Evolutionary conservation across 2,329 filamentous ascomycete genomes (phyloP).

Genomic region (Colletotrichum euphorbiae): DNA sequence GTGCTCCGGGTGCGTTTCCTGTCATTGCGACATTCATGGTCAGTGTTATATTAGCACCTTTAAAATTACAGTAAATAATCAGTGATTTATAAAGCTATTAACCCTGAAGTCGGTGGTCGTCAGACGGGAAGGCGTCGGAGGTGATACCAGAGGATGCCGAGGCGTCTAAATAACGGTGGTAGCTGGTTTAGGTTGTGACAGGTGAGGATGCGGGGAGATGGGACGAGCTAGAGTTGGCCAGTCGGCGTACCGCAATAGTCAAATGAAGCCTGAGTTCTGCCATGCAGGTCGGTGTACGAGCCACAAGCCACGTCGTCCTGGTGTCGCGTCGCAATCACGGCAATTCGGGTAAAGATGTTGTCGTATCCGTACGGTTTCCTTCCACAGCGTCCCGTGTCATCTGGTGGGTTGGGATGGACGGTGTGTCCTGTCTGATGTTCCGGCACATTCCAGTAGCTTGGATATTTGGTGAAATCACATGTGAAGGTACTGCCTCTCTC

Average conservation of each 20-base stretch:
- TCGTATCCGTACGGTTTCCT: conserved; percentile 11
- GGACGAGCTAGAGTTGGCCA: neutral
- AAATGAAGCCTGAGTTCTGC: conserved; percentile 15
- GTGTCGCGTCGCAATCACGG: conserved; percentile 26
- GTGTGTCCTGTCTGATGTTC: conserved; percentile 25
- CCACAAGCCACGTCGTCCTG: conserved; percentile 33
- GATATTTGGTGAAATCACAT: neutral
- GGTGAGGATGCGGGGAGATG: neutral
- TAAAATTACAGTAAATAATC: too few species aligned
- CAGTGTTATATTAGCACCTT: too few species aligned
- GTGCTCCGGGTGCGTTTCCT: conserved; percentile 56
- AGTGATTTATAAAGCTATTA: too few species aligned
- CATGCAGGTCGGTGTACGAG: conserved; percentile 9
- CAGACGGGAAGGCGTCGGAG: too few species aligned
- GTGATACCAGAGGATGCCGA: conserved; percentile 51
- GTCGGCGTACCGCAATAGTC: neutral
- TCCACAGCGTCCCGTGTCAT: conserved; percentile 4
- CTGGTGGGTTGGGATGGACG: conserved; percentile 15
- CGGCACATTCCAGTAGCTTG: conserved; percentile 26
- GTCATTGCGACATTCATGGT: conserved; percentile 61
- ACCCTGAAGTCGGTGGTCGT: too few species aligned
- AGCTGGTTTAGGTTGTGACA: neutral
- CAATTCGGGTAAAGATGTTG: neutral
- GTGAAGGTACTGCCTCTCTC: conserved; percentile 24
- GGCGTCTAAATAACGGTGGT: neutral